These are phyloP conservation scores for Berkeleyomyces rouxiae DNA, from an alignment of 2,329 filamentous ascomycete species.

Conservation along the genomic window DNA sequence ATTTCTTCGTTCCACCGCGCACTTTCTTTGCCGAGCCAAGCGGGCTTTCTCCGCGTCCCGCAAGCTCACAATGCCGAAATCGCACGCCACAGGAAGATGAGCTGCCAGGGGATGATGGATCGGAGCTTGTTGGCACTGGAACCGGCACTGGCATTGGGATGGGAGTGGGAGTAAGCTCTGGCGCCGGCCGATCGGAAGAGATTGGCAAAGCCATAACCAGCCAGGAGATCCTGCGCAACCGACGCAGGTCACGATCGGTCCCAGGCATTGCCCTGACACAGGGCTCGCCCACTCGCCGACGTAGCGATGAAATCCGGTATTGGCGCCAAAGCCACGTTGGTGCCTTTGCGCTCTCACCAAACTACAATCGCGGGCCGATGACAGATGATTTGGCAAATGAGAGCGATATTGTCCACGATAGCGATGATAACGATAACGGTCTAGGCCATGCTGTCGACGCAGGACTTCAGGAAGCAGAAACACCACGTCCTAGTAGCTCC, in stretches of 20 bases:
- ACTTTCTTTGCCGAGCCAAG: constrained; percentile 13
- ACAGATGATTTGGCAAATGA: constrained; percentile 18
- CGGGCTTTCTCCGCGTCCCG: constrained; percentile 43
- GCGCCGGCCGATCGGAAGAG: constrained; percentile 20
- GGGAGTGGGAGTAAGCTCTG: neutral
- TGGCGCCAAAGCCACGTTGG: constrained; percentile 44
- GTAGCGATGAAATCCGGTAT: constrained; percentile 47
- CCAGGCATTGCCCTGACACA: constrained; percentile 31
- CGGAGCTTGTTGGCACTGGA: constrained; percentile 22
- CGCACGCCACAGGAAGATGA: constrained; percentile 23
- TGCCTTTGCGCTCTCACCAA: constrained; percentile 32
- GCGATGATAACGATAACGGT: neutral
- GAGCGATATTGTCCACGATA: constrained; percentile 17
- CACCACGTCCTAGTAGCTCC: constrained; percentile 21
- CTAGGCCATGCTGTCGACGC: constrained; percentile 17
- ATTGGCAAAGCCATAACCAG: constrained; percentile 48
- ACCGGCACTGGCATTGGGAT: neutral
- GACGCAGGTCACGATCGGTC: constrained; percentile 42
- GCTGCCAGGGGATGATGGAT: constrained; percentile 21
- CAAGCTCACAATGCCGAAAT: constrained; percentile 39
- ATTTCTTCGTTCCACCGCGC: constrained; percentile 6
- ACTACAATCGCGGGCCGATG: constrained; percentile 22
- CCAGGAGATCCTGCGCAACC: constrained; percentile 28
- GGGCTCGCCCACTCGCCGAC: constrained; percentile 24
- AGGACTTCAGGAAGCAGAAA: neutral